Evolutionary conservation across 306 rosid species (phyloP), one percentile per base, ranked within the genome.

Genomic region (Inga oerstediana): DNA sequence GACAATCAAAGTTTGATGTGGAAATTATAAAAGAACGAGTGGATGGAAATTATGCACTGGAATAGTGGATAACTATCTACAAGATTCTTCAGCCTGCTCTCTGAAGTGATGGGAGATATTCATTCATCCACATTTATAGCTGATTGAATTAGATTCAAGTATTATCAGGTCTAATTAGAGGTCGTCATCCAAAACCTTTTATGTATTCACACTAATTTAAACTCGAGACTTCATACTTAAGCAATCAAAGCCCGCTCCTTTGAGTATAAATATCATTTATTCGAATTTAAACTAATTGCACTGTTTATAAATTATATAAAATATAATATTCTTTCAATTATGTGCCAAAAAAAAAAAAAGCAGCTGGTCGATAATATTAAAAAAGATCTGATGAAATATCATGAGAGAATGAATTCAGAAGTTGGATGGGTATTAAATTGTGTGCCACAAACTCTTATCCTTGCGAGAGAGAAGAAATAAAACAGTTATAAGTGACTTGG

Each of bases 361-460:
- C 58, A 17, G 10, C 10, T n/a, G 20, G 8, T 6, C 5, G n/a
- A 20, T 20, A 56, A 39, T 56, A 56, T 56, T 20, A 56, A 19
- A 56, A 56, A 56, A 7, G 4, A 56, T 58, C 5, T 3, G 4
- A 59, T 22, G 34, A n/a, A 20, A 59, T 59, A 2, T 58, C 65
- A 58, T 20, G 65, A 7, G 65, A 8, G 43, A 6, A 39, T 58
- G 11, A 58, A 61, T 27, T 32, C 17, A 62, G 8, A 65, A 59
- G 5, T 49, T 17, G 14, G 8, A 52, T 44, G 68, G 20, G 74
- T 4, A 52, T 89, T 62, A 61, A 73, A 35, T 41, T 78, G 88
- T 76, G 93, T 89, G 93, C 87, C 91, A 54, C 30, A 56, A 34
- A 79, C 22, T 65, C 79, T 27, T 66, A 80, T 83, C 69, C 41